Evolutionary conservation across 305 asterid genomes (phyloP), one percentile per base, ranked within the genome.

Genomic region (Galium porrigens): DNA sequence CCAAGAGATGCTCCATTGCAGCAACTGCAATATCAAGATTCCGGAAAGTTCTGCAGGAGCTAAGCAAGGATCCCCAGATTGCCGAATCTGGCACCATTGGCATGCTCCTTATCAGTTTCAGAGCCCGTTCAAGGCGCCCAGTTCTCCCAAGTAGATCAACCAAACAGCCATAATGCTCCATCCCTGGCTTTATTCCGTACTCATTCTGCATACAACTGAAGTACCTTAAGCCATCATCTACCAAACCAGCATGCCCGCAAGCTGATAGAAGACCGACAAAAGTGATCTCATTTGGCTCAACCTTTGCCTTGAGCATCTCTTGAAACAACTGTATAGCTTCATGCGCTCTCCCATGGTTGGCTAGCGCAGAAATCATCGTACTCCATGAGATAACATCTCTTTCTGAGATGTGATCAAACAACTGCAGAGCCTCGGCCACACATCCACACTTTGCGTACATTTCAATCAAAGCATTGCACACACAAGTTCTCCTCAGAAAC

Each of bases 371-470:
- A 33, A 92, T 85, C 91, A 89, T 82, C 1, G 85, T 83, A 63
- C 94, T 92, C 95, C 99, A 89, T 0, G 94, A 82, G 46, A 92
- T 70, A 5, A 87, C 90, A 20, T 89, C 95, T 62, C 73, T 74
- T 41, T 61, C 81, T 0, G 70, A 11, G 76, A 83, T 86, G 27
- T 72, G 73, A 10, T 44, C 30, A 46, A 89, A 92, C 82, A 86
- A 41, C 83, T 83, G 87, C 83, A 70, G 32, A 7, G 88, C 87
- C 70, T 80, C 72, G 44, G 68, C 29, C 70, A 82, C 78, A 36
- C 83, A 76, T n/a, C 97, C 96, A 65, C 97, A 87, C 72, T 85
- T 94, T 0, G 87, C 78, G 74, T 87, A 89, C 99, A 94, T 87
- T 60, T 87, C 96, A 25, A 85, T 87, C 79, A 94, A 32, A 0